Evolutionary conservation across 108 stramenopile genomes (phyloP).

Genomic region (Nitzschia putrida): DNA sequence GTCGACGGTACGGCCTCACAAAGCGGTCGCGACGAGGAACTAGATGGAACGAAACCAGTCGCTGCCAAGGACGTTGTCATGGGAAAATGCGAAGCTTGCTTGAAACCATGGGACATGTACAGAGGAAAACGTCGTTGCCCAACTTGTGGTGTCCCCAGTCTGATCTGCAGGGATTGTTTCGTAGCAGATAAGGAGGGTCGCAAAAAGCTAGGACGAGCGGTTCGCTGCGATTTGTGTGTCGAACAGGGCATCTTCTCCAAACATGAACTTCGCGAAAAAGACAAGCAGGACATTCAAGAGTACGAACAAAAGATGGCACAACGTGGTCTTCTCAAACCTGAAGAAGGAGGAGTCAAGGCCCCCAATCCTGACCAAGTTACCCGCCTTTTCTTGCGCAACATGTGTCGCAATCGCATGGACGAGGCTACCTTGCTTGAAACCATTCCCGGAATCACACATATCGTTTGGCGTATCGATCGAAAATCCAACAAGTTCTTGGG

Average conservation of each 20-base stretch:
- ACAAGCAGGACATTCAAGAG: constrained; percentile 48
- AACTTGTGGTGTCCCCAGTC: constrained; percentile 86
- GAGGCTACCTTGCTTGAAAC: constrained; percentile 38
- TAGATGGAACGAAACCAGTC: neutral
- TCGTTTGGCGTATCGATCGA: constrained; percentile 51
- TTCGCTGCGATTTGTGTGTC: constrained; percentile 71
- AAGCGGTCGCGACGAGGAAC: constrained; percentile 17
- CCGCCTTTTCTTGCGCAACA: constrained; percentile 55
- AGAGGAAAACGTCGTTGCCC: constrained; percentile 89
- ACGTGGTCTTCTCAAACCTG: constrained; percentile 33
- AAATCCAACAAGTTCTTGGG: constrained; percentile 48
- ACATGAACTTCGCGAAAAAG: constrained; percentile 42
- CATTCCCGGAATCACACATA: constrained; percentile 61
- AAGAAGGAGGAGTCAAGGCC: constrained; percentile 12
- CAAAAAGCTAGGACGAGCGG: constrained; percentile 39
- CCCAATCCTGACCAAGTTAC: constrained; percentile 63
- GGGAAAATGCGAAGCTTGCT: constrained; percentile 83
- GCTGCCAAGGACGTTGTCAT: constrained; percentile 37
- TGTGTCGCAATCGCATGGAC: constrained; percentile 56
- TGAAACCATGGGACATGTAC: constrained; percentile 89
- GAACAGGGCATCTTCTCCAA: constrained; percentile 61
- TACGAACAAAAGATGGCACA: constrained; percentile 56
- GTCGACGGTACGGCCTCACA: constrained; percentile 14
- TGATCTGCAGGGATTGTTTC: constrained; percentile 81
- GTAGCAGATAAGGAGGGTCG: constrained; percentile 42